These are phyloP conservation scores for Cytospora paraplurivora DNA, from an alignment of 2,329 filamentous ascomycete species.

Conservation along the genomic window DNA sequence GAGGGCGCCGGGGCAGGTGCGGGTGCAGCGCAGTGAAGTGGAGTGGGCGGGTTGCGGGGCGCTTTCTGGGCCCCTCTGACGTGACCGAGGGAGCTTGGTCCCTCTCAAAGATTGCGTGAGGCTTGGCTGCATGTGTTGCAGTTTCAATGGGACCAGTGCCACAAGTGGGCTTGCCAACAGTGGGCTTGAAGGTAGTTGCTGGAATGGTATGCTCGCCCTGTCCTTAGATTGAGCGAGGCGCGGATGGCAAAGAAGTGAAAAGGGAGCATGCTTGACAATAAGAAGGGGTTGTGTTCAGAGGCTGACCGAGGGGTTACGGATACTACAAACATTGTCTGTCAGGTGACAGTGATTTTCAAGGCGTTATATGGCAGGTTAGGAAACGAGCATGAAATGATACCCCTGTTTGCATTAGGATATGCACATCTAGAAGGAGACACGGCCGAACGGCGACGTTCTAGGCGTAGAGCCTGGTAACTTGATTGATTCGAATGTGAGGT, in stretches of 20 bases:
- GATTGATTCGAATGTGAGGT: neutral
- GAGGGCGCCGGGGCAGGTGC: slow-evolving; percentile 7
- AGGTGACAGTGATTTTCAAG: slow-evolving; percentile 1
- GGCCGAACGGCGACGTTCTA: neutral
- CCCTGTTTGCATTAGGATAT: neutral
- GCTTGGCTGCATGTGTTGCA: too few species aligned
- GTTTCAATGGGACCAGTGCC: neutral
- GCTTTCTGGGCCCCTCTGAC: too few species aligned
- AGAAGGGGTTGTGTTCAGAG: neutral
- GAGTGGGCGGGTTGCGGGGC: neutral
- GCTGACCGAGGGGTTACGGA: neutral
- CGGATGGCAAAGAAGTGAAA: neutral
- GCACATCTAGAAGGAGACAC: neutral
- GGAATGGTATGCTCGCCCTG: neutral
- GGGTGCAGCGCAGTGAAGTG: slow-evolving; percentile 4
- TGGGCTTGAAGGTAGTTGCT: neutral
- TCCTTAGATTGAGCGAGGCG: neutral
- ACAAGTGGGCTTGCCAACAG: neutral
- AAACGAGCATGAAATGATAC: slow-evolving; percentile 22
- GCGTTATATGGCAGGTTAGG: slow-evolving; percentile 11
- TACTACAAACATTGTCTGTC: neutral
- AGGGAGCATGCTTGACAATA: neutral
- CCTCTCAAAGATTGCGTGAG: too few species aligned
- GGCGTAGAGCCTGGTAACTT: neutral
- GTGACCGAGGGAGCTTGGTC: too few species aligned